Percentiles rank a stretch among this genome's conserved stretches.
These are phyloP conservation scores for Pythium sp. DNA, from an alignment of 352 stramenopile genomes.

Conservation along the genomic window DNA sequence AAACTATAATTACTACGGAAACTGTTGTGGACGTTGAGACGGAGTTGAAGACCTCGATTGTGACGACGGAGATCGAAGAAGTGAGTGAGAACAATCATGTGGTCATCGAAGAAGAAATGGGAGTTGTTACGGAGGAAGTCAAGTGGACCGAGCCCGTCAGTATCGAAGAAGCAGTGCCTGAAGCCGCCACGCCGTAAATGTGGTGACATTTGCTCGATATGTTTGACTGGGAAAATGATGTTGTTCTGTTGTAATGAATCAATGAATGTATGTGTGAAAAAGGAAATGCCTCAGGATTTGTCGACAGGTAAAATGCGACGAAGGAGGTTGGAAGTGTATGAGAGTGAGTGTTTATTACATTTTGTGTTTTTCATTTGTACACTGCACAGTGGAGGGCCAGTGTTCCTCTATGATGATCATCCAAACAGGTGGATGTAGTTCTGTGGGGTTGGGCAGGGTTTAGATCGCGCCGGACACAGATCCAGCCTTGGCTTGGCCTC, in stretches of 20 bases:
- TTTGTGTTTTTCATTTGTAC: background rate
- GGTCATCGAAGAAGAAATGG: slow-evolving; percentile 8
- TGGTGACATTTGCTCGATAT: background rate
- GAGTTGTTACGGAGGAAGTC: background rate
- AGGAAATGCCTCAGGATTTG: background rate
- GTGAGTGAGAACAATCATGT: slow-evolving; percentile 15
- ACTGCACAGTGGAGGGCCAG: no score
- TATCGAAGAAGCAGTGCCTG: background rate
- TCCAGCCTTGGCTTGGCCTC: background rate
- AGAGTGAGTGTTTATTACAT: background rate
- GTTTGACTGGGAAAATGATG: background rate
- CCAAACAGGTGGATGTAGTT: background rate
- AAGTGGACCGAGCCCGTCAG: background rate
- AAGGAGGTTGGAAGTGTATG: background rate
- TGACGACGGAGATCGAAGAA: slow-evolving; percentile 1
- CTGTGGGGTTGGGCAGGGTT: no score
- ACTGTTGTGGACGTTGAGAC: background rate
- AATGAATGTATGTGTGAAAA: slow-evolving; percentile 6
- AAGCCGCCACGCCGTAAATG: background rate
- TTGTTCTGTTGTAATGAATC: background rate
- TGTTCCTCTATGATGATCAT: background rate
- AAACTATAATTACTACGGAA: background rate
- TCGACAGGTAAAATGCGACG: background rate
- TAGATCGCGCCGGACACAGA: slow-evolving; percentile 1
- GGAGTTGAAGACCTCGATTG: slow-evolving; percentile 8